These are phyloP conservation scores for Colletotrichum australisinense DNA, from an alignment of 2,329 filamentous ascomycete genomes.

Conservation along the genomic window DNA sequence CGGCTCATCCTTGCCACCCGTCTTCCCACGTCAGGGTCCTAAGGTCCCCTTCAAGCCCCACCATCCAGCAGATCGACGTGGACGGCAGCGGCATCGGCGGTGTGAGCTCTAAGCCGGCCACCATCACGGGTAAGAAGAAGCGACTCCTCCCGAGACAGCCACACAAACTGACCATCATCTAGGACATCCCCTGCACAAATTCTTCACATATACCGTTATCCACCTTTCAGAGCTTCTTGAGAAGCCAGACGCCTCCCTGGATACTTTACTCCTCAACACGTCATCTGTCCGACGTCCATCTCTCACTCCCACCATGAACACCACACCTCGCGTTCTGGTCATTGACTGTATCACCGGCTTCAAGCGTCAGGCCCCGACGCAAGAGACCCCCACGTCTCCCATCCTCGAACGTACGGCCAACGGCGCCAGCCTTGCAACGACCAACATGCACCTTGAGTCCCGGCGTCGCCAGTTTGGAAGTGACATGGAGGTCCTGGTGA, in stretches of 20 bases:
- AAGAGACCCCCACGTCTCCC: slow-evolving; percentile 62
- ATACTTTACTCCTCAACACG: slow-evolving; percentile 56
- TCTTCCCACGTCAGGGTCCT: slow-evolving; percentile 68
- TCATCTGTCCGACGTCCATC: slow-evolving; percentile 46
- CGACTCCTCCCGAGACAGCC: slow-evolving; percentile 33
- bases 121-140: slow-evolving; percentile 56
- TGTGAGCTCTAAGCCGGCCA: slow-evolving; percentile 58
- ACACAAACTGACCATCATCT: slow-evolving; percentile 10
- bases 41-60: slow-evolving; percentile 69
- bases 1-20: slow-evolving; percentile 72
- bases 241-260: slow-evolving; percentile 57
- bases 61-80: slow-evolving; percentile 67
- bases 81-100: slow-evolving; percentile 56
- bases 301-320: slow-evolving; percentile 42
- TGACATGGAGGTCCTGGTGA: slow-evolving; percentile 76
- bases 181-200: slow-evolving; percentile 74
- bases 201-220: slow-evolving; percentile 69
- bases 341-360: slow-evolving; percentile 73
- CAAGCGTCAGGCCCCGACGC: slow-evolving; percentile 51
- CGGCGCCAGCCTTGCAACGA: slow-evolving; percentile 54
- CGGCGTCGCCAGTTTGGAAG: slow-evolving; percentile 69
- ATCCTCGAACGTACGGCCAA: slow-evolving; percentile 51
- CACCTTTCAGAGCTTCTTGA: slow-evolving; percentile 68
- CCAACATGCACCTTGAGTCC: slow-evolving; percentile 67
- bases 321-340: slow-evolving; percentile 62